Conservation (phyloP, 306 rosid genomes). For the Cicer chorassanicum region DNA sequence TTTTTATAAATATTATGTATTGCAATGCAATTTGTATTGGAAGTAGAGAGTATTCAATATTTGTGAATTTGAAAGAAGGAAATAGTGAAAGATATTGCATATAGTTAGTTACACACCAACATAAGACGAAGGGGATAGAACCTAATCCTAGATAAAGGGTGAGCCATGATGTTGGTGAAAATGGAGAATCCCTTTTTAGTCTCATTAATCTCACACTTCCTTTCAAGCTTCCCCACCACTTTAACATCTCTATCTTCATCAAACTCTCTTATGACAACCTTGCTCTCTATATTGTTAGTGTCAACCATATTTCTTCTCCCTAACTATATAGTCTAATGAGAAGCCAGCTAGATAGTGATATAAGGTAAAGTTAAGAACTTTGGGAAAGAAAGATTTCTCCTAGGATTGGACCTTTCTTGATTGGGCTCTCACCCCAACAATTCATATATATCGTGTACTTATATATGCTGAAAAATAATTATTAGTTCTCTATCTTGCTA, state of each 20-base stretch:
- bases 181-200: constrained; percentile 71
- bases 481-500: no score
- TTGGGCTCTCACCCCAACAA: constrained; percentile 42
- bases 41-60: no score
- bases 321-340: constrained; percentile 38
- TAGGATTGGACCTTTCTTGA: constrained; percentile 45
- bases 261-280: constrained; percentile 67
- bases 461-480: constrained; percentile 36
- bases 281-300: constrained; percentile 46
- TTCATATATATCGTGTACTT: constrained; percentile 46
- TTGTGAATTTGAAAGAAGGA: constrained; percentile 32
- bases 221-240: constrained; percentile 81
- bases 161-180: constrained; percentile 64
- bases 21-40: no score
- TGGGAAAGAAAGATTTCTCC: constrained; percentile 35
- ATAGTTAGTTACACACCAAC: constrained; percentile 59
- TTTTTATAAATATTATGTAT: no score
- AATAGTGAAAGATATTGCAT: constrained; percentile 4
- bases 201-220: constrained; percentile 68
- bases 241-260: constrained; percentile 66
- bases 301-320: constrained; percentile 53
- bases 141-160: constrained; percentile 81
- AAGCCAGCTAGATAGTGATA: constrained; percentile 42
- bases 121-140: constrained; percentile 73
- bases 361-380: background rate